Conservation (phyloP, 495 filamentous ascomycete genomes). For the Immersiella caudata region DNA sequence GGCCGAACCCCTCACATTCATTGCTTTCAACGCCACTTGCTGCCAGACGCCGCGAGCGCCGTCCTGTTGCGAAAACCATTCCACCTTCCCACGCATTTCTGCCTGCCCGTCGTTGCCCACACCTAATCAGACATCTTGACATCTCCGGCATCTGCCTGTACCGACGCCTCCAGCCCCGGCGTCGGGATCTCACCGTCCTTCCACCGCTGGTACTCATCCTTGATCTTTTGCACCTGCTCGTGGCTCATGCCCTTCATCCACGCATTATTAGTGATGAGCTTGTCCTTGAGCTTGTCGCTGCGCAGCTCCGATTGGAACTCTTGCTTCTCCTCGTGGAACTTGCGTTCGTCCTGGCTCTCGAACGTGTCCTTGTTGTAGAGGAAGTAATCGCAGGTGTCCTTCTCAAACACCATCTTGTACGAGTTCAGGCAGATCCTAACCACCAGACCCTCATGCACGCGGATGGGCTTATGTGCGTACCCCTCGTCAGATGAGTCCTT, state of each 20-base stretch:
- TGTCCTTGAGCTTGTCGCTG: conserved; percentile 66
- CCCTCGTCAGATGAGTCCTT: conserved; percentile 50
- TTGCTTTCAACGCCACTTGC: neutral
- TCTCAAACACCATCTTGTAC: conserved; percentile 78
- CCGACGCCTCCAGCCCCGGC: conserved; percentile 4
- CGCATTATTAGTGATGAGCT: conserved; percentile 70
- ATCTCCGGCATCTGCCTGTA: conserved; percentile 20
- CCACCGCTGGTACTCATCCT: conserved; percentile 62
- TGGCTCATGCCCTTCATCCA: conserved; percentile 76
- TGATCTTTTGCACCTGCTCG: conserved; percentile 70
- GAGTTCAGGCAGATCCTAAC: conserved; percentile 80
- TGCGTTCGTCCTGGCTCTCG: conserved; percentile 33
- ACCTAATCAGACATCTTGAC: conserved; percentile 33
- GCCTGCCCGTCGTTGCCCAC: neutral
- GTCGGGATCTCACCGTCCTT: conserved; percentile 39
- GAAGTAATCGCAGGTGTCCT: conserved; percentile 61
- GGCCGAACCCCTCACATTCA: neutral
- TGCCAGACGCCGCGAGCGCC: neutral
- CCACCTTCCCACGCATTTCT: neutral
- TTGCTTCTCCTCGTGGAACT: conserved; percentile 50
- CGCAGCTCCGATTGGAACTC: conserved; percentile 58
- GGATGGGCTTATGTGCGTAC: conserved; percentile 56
- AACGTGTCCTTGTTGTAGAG: conserved; percentile 45
- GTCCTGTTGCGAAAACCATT: neutral
- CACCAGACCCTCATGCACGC: conserved; percentile 72